Conservation (phyloP, 179 eudicot species). For the Carnegiea gigantea region DNA sequence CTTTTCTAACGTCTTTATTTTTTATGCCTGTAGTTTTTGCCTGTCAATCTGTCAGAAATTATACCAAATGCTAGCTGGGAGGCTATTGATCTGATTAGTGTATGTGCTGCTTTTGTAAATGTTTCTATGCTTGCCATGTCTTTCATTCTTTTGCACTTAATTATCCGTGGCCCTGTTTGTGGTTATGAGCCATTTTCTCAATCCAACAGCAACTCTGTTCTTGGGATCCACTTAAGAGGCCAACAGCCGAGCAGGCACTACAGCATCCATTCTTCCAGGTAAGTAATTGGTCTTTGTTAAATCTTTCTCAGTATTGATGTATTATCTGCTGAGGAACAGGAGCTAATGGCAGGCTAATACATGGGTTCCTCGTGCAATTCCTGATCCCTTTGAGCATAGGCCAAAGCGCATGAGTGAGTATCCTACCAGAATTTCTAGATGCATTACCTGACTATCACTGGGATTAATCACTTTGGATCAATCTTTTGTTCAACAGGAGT, state of each 20-base stretch:
- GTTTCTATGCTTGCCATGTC: slow-evolving; percentile 1
- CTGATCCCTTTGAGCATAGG: slow-evolving; percentile 55
- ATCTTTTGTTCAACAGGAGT: slow-evolving; percentile 38
- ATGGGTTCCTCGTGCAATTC: slow-evolving; percentile 62
- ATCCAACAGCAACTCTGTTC: slow-evolving; percentile 67
- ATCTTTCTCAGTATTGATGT: neutral
- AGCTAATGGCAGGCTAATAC: slow-evolving; percentile 43
- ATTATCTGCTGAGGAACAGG: slow-evolving; percentile 28
- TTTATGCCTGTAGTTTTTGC: slow-evolving; percentile 45
- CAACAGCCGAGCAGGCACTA: slow-evolving; percentile 88
- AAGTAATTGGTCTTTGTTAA: slow-evolving; percentile 16
- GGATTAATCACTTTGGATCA: slow-evolving; percentile 5
- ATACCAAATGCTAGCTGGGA: slow-evolving; percentile 84
- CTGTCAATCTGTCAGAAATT: slow-evolving; percentile 65
- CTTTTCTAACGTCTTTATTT: neutral
- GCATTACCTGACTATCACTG: neutral
- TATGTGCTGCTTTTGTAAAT: slow-evolving; percentile 29
- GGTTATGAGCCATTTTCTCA: slow-evolving; percentile 2
- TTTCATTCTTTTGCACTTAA: neutral
- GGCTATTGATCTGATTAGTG: slow-evolving; percentile 84
- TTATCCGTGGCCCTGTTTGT: neutral
- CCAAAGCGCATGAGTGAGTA: slow-evolving; percentile 47
- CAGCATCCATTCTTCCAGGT: slow-evolving; percentile 92
- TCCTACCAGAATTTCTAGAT: neutral
- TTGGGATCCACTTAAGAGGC: slow-evolving; percentile 91